A percentile compares a stretch with the other conserved stretches of the same genome.
These are phyloP conservation scores for Rutstroemia sp. DNA, from an alignment of 2,329 filamentous ascomycete genomes.

Conservation along the genomic window DNA sequence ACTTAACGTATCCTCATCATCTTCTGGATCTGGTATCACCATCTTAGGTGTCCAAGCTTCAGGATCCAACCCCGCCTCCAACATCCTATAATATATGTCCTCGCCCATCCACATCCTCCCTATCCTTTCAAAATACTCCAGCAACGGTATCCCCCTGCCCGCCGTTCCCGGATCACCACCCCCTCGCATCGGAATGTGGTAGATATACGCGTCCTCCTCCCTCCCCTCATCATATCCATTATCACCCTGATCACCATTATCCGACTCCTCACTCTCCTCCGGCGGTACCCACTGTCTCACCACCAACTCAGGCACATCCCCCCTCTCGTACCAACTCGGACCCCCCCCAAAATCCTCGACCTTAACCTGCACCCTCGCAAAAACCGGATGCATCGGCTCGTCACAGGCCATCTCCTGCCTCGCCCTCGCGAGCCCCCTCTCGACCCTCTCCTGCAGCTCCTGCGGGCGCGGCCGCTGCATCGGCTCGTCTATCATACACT, in stretches of 20 bases:
- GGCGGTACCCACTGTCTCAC: too few species aligned
- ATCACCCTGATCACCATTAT: neutral
- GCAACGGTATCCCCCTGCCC: neutral
- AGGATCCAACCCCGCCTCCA: constrained; percentile 5
- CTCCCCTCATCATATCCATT: neutral
- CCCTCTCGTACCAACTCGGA: too few species aligned
- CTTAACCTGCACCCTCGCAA: too few species aligned
- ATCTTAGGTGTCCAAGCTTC: neutral
- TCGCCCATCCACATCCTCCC: constrained; percentile 5
- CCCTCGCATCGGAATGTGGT: neutral
- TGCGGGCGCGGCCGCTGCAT: too few species aligned
- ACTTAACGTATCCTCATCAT: neutral
- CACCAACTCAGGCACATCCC: too few species aligned
- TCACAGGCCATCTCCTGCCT: too few species aligned
- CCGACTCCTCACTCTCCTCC: too few species aligned
- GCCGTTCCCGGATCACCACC: neutral
- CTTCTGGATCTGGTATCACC: neutral
- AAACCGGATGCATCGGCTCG: too few species aligned
- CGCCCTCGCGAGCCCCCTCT: too few species aligned
- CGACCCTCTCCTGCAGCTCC: too few species aligned
- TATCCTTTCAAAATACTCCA: constrained; percentile 4
- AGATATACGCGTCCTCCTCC: neutral
- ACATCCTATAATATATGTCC: constrained; percentile 1
- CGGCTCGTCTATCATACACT: too few species aligned
- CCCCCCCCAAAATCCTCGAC: too few species aligned